These are phyloP conservation scores for Calycina herbarum DNA, from an alignment of 2,329 filamentous ascomycete genomes.

Conservation along the genomic window DNA sequence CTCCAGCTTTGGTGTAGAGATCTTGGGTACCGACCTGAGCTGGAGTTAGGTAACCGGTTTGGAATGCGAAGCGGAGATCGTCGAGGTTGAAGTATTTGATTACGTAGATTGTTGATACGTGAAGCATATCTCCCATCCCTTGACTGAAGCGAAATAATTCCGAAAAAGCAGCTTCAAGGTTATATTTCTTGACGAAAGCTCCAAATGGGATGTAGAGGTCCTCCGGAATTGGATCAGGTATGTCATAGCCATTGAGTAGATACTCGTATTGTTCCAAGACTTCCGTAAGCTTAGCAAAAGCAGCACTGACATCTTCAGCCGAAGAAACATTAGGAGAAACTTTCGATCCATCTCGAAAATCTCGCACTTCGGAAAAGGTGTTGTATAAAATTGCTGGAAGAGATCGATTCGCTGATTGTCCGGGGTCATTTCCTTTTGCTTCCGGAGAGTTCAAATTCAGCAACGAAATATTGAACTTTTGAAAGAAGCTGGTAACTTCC, in stretches of 20 bases:
- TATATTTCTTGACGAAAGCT: not conserved
- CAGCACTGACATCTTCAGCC: not conserved
- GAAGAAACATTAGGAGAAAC: not conserved
- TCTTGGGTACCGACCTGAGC: not conserved
- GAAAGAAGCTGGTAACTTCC: not conserved
- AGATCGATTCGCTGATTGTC: not conserved
- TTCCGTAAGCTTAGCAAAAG: not conserved
- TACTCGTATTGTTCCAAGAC: not conserved
- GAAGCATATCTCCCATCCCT: slow-evolving; percentile 8
- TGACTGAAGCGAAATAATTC: not conserved
- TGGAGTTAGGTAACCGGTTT: not conserved
- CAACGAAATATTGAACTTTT: not conserved
- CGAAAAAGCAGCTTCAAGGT: not conserved
- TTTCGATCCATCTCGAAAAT: not conserved
- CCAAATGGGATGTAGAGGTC: not conserved
- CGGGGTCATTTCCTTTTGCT: not conserved
- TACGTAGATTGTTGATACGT: slow-evolving; percentile 7
- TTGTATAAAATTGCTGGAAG: not conserved
- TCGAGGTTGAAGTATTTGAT: slow-evolving; percentile 8
- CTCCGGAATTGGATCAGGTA: not conserved
- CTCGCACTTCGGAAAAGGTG: not conserved
- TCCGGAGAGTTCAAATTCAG: not conserved
- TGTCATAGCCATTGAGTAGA: not conserved
- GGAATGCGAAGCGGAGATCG: not conserved
- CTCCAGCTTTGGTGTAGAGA: slow-evolving; percentile 8